Percentiles rank a stretch among this genome's conserved stretches.
Conservation (phyloP, 495 filamentous ascomycete species). For the Lentithecium fluviatile region DNA sequence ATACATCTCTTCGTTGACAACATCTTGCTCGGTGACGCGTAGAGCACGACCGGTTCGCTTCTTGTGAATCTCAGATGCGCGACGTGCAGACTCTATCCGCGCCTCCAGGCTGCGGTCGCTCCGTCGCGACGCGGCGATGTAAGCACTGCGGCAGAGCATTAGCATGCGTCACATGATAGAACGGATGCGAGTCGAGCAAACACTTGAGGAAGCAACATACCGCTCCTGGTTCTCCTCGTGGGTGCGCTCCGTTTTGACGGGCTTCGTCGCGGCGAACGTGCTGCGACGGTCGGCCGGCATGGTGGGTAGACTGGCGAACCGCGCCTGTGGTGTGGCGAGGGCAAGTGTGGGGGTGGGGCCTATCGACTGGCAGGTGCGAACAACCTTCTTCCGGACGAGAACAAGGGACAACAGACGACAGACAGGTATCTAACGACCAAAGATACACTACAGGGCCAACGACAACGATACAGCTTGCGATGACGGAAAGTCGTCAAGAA, state of each 20-base stretch:
- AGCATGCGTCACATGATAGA: slow-evolving; percentile 1
- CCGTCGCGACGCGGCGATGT: slow-evolving; percentile 90
- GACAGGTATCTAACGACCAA: too few relatives aligned
- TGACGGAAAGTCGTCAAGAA: neutral
- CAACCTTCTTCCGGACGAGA: too few relatives aligned
- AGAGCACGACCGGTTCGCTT: slow-evolving; percentile 81
- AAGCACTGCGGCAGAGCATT: slow-evolving; percentile 61
- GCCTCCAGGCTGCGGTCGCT: slow-evolving; percentile 89
- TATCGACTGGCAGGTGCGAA: neutral
- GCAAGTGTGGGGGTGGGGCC: slow-evolving; percentile 5
- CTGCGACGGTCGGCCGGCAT: slow-evolving; percentile 36
- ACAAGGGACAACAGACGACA: neutral
- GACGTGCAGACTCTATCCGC: slow-evolving; percentile 79
- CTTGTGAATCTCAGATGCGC: slow-evolving; percentile 88
- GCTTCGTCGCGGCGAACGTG: slow-evolving; percentile 48
- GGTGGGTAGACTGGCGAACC: neutral
- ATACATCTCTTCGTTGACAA: slow-evolving; percentile 93
- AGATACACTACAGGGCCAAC: neutral
- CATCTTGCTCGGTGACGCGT: slow-evolving; percentile 82
- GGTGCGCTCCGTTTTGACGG: slow-evolving; percentile 65
- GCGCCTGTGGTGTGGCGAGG: slow-evolving; percentile 15
- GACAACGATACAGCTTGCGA: neutral
- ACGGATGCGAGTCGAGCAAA: neutral
- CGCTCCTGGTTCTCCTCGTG: slow-evolving; percentile 92
- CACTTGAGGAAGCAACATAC: slow-evolving; percentile 49